Percentiles rank a stretch among this genome's conserved stretches.
Conservation (phyloP, 768 basidiomycete genomes). For the Sistotremastrum suecicum region DNA sequence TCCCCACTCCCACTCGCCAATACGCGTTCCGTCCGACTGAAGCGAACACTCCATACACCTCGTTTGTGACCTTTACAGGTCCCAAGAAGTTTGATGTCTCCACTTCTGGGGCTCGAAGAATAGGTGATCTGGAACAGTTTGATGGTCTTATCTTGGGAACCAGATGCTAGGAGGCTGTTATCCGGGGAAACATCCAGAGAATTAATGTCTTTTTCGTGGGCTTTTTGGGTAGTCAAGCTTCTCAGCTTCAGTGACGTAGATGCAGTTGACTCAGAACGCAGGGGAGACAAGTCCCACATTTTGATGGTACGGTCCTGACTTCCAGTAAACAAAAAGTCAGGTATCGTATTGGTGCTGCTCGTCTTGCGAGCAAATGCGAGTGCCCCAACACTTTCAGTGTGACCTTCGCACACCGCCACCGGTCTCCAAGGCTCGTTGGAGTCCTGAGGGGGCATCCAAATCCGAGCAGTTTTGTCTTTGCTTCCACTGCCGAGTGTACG, state of each 20-base stretch:
- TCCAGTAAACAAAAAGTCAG: constrained; percentile 75
- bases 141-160: constrained; percentile 90
- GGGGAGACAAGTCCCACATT: constrained; percentile 82
- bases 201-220: constrained; percentile 99
- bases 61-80: constrained; percentile 94
- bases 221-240: constrained; percentile 74
- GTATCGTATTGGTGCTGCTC: constrained; percentile 11
- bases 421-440: constrained; percentile 46
- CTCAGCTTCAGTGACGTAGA: constrained; percentile 34
- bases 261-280: constrained; percentile 16
- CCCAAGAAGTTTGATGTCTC: constrained; percentile 64
- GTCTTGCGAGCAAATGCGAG: constrained; percentile 61
- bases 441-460: constrained; percentile 47
- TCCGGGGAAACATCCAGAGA: constrained; percentile 87
- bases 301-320: constrained; percentile 97
- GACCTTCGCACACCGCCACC: constrained; percentile 82
- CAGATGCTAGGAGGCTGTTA: constrained; percentile 77
- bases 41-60: constrained; percentile 90
- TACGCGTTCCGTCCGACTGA: constrained; percentile 68
- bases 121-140: constrained; percentile 78
- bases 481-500: constrained; percentile 77
- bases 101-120: constrained; percentile 24
- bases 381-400: constrained; percentile 87
- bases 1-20: constrained; percentile 93
- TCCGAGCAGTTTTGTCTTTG: constrained; percentile 77